These are phyloP conservation scores for Durio zibethinus DNA, from an alignment of 345 rosid species.

Conservation along the genomic window DNA sequence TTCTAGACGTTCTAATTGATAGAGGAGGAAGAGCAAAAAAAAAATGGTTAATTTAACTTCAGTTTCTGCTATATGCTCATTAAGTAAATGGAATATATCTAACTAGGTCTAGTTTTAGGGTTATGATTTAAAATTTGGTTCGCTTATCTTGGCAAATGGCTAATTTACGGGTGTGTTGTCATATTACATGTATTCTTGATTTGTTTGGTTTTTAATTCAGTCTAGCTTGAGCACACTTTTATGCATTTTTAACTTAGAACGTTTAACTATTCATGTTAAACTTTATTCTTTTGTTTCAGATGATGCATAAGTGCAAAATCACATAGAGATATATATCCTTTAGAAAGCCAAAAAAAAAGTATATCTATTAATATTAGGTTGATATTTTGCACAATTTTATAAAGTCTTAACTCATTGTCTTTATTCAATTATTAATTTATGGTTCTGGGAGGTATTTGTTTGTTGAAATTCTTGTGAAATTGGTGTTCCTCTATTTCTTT, in stretches of 20 bases:
- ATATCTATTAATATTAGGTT: constrained; percentile 18
- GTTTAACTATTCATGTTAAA: constrained; percentile 11
- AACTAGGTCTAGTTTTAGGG: background rate
- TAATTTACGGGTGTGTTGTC: background rate
- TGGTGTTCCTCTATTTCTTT: no score
- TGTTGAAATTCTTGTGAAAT: no score
- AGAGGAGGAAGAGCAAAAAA: background rate
- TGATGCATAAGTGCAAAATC: constrained; percentile 50
- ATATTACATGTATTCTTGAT: background rate
- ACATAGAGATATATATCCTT: constrained; percentile 47
- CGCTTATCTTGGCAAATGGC: background rate
- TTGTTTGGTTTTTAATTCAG: background rate
- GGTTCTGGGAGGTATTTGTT: no score
- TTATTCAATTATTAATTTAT: constrained; percentile 12
- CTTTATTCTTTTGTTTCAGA: constrained; percentile 39
- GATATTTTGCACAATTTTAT: constrained; percentile 12
- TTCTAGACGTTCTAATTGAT: background rate
- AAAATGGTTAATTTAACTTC: background rate
- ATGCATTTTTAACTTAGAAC: background rate
- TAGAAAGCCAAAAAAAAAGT: constrained; percentile 73
- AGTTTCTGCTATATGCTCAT: background rate
- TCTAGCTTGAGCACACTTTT: background rate
- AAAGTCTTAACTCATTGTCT: constrained; percentile 18
- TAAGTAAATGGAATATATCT: background rate
- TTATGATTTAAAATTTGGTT: background rate